These are phyloP conservation scores for Trametes cubensis DNA, from an alignment of 768 basidiomycete species.

Conservation along the genomic window DNA sequence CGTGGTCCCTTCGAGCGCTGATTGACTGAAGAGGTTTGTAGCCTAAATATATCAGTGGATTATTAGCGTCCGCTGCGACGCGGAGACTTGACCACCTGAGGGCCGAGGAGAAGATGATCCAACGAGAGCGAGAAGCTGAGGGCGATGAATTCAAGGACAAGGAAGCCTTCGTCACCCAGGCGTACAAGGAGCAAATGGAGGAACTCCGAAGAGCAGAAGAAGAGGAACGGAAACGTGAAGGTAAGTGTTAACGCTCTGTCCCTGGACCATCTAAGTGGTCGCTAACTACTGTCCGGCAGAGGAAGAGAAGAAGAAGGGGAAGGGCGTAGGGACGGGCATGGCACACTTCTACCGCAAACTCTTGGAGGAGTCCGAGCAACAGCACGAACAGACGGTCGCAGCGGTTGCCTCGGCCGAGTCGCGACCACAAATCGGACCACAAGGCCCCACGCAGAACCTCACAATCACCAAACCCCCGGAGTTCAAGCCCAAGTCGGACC, in stretches of 20 bases:
- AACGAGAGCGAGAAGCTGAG: conserved; percentile 88
- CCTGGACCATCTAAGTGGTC: not conserved
- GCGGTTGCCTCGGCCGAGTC: conserved; percentile 56
- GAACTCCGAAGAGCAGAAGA: conserved; percentile 89
- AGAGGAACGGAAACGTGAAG: conserved; percentile 88
- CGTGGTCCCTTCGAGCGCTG: conserved; percentile 18
- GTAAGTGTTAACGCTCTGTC: conserved; percentile 45
- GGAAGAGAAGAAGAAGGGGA: conserved; percentile 63
- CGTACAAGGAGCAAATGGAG: conserved; percentile 95
- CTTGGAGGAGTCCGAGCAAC: conserved; percentile 75
- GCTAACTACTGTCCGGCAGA: conserved; percentile 29
- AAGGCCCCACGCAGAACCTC: conserved; percentile 63
- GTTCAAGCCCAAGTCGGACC: conserved; percentile 64
- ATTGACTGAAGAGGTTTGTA: conserved; percentile 37
- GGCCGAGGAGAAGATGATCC: conserved; percentile 98
- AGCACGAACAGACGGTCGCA: conserved; percentile 86
- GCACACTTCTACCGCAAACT: conserved; percentile 81
- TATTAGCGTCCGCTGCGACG: conserved; percentile 82
- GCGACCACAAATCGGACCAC: conserved; percentile 62
- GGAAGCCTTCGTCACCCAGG: conserved; percentile 96
- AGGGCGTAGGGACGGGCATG: conserved; percentile 69
- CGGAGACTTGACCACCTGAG: conserved; percentile 85
- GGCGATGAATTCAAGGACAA: conserved; percentile 94
- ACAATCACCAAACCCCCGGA: conserved; percentile 77
- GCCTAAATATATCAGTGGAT: conserved; percentile 91